Conservation (phyloP, 2,329 filamentous ascomycete genomes). For the Anthostomella pinea region DNA sequence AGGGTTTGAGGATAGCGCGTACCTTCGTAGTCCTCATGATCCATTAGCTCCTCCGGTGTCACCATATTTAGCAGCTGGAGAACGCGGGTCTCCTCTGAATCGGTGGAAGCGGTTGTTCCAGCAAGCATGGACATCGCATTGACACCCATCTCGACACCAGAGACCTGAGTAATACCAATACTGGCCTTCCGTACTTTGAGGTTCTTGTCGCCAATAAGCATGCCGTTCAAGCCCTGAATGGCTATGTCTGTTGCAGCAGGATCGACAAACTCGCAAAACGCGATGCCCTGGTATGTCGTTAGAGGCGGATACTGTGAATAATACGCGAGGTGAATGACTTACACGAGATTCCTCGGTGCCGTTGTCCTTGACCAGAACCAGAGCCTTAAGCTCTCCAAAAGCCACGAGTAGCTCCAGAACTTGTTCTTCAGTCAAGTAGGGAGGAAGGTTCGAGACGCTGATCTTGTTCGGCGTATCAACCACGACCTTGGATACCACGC, state of each 20-base stretch:
- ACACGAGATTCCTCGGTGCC: slow-evolving; percentile 84
- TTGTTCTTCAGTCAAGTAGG: slow-evolving; percentile 86
- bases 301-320: slow-evolving; percentile 15
- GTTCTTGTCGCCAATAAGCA: slow-evolving; percentile 85
- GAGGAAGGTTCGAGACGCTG: slow-evolving; percentile 83
- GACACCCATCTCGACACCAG: slow-evolving; percentile 90
- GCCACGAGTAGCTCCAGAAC: slow-evolving; percentile 85
- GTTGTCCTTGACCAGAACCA: slow-evolving; percentile 83
- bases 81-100: slow-evolving; percentile 78
- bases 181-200: slow-evolving; percentile 87
- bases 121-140: slow-evolving; percentile 98
- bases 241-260: slow-evolving; percentile 75
- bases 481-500: slow-evolving; percentile 75
- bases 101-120: slow-evolving; percentile 71
- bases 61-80: slow-evolving; percentile 98
- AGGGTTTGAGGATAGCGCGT: slow-evolving; percentile 27
- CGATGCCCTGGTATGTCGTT: slow-evolving; percentile 69
- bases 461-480: slow-evolving; percentile 95
- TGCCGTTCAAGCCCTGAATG: slow-evolving; percentile 85
- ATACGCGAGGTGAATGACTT: slow-evolving; percentile 44
- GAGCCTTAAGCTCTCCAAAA: slow-evolving; percentile 91
- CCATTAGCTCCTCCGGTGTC: slow-evolving; percentile 88
- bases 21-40: slow-evolving; percentile 95
- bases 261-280: slow-evolving; percentile 93
- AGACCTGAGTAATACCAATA: slow-evolving; percentile 88